Percentiles rank a stretch among this genome's conserved stretches.
These are phyloP conservation scores for Xylaria acuta DNA, from an alignment of 495 filamentous ascomycete genomes.

Conservation along the genomic window DNA sequence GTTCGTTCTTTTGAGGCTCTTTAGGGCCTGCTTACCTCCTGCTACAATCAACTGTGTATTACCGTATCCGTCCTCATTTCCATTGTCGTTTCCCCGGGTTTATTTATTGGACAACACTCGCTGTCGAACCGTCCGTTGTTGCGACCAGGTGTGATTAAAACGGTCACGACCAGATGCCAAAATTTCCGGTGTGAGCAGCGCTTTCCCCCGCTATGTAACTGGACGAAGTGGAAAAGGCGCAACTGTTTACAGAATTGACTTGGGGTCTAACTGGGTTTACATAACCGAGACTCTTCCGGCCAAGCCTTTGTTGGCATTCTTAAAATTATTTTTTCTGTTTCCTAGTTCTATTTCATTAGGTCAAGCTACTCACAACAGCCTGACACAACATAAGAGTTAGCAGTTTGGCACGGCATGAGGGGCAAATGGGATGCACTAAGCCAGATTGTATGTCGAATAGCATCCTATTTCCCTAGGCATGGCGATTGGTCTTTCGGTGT, in stretches of 20 bases:
- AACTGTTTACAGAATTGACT: slow-evolving; percentile 21
- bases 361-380: neutral
- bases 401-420: neutral
- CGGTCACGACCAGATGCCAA: neutral
- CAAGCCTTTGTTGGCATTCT: neutral
- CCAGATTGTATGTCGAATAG: slow-evolving; percentile 42
- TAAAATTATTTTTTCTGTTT: neutral
- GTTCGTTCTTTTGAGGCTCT: neutral
- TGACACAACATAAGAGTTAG: slow-evolving; percentile 26
- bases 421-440: slow-evolving; percentile 29
- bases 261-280: slow-evolving; percentile 12
- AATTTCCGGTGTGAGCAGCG: slow-evolving; percentile 3
- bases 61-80: slow-evolving; percentile 16
- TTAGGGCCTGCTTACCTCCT: neutral
- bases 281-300: slow-evolving; percentile 5
- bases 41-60: slow-evolving; percentile 10
- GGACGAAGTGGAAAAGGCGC: slow-evolving; percentile 20
- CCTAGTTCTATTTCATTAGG: slow-evolving; percentile 5
- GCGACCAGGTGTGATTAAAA: neutral
- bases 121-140: neutral
- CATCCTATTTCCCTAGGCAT: slow-evolving; percentile 33
- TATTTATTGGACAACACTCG: neutral
- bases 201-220: slow-evolving; percentile 16
- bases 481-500: slow-evolving; percentile 16
- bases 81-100: slow-evolving; percentile 1